phyloP scores from a whole-genome alignment of 1,284 basidiomycete species.

The Cutaneotrichosporon daszewskae region DNA sequence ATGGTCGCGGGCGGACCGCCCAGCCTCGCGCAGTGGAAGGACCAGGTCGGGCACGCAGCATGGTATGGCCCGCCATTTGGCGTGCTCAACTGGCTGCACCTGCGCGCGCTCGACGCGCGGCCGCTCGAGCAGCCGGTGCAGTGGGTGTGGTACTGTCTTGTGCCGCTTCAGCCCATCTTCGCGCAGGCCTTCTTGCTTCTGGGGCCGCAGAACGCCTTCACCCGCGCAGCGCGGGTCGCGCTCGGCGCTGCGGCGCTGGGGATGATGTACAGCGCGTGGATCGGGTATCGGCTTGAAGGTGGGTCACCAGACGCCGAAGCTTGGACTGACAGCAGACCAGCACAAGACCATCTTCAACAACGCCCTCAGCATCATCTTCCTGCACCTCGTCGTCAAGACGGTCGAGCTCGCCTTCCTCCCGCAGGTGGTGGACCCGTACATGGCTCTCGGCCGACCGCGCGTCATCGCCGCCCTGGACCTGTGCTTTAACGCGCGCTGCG shows the following conservation, averaged over 20 bases:
- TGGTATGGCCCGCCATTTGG: constrained; percentile 3
- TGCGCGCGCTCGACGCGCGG: not conserved
- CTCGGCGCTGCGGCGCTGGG: constrained; percentile 19
- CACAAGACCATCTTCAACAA: constrained; percentile 33
- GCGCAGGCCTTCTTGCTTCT: constrained; percentile 29
- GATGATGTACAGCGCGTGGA: constrained; percentile 19
- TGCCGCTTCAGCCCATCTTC: constrained; percentile 18
- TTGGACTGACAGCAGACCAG: constrained; percentile 21
- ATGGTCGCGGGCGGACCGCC: too few relatives aligned
- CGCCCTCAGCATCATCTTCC: constrained; percentile 21
- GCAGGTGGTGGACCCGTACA: constrained; percentile 30
- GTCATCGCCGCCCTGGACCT: constrained; percentile 26
- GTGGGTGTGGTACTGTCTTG: not conserved
- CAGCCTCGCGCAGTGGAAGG: not conserved
- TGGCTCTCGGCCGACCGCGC: constrained; percentile 12
- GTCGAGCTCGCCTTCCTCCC: constrained; percentile 32
- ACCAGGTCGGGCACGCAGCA: not conserved
- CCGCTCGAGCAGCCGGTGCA: not conserved
- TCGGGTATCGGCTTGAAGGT: constrained; percentile 28
- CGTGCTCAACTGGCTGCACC: constrained; percentile 1
- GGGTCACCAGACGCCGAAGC: constrained; percentile 6
- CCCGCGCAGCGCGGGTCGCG: constrained; percentile 19
- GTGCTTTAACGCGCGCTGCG: constrained; percentile 27
- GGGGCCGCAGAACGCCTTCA: constrained; percentile 14
- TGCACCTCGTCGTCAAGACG: constrained; percentile 31